Evolutionary conservation across 306 rosid species (phyloP).

Genomic region (Boehmeria nivea): DNA sequence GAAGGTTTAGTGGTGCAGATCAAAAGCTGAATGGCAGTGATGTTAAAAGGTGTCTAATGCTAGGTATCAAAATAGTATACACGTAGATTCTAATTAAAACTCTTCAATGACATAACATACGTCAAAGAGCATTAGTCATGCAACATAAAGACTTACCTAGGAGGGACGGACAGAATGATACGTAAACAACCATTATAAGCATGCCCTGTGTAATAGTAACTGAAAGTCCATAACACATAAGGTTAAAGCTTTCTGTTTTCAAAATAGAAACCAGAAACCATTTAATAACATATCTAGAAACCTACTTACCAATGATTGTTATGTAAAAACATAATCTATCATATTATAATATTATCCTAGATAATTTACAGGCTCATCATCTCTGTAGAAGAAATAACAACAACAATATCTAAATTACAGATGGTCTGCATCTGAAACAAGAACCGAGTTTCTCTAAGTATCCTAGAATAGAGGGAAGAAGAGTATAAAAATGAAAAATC

Average conservation of each 20-base stretch:
- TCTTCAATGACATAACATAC: background rate
- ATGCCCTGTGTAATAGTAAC: too few species aligned
- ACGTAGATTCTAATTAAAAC: background rate
- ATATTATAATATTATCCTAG: background rate
- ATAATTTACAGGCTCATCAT: background rate
- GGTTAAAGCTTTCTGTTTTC: too few species aligned
- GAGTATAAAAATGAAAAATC: too few species aligned
- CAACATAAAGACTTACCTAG: background rate
- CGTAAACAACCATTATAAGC: too few species aligned
- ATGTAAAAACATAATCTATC: background rate
- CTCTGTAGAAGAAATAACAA: background rate
- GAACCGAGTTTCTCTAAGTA: too few species aligned
- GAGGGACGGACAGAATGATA: background rate
- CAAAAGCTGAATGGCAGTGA: too few species aligned
- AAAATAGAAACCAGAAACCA: too few species aligned
- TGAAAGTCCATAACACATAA: too few species aligned
- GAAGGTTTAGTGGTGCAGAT: background rate
- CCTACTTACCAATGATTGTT: too few species aligned
- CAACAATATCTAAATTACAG: conserved; percentile 1
- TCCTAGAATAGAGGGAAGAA: background rate
- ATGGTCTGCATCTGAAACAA: background rate
- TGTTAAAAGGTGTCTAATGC: too few species aligned
- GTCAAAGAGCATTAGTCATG: background rate
- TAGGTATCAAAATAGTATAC: too few species aligned
- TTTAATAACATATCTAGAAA: too few species aligned